Percentiles rank a stretch among this genome's conserved stretches.
phyloP scores from a whole-genome alignment of 768 basidiomycete genomes.

The Tremella fuciformis region DNA sequence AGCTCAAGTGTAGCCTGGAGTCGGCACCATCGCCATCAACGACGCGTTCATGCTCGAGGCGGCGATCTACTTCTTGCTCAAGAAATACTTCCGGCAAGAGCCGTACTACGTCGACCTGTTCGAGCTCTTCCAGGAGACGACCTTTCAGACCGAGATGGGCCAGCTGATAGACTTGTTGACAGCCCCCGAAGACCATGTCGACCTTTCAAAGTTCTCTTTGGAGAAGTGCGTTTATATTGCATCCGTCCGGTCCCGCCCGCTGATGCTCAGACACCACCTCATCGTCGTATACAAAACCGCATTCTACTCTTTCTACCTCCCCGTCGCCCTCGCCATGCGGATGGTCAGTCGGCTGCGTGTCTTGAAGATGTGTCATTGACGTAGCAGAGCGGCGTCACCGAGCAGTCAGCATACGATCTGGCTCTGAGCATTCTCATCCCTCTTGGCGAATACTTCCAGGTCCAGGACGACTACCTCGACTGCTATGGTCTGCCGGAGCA shows the following conservation, averaged over 20 bases:
- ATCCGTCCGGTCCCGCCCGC: not conserved
- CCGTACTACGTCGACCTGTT: constrained; percentile 82
- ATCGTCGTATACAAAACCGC: constrained; percentile 98
- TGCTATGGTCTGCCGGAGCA: constrained; percentile 83
- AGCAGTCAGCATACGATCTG: constrained; percentile 64
- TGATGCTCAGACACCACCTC: constrained; percentile 65
- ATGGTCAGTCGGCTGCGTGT: constrained; percentile 52
- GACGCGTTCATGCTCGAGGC: constrained; percentile 94
- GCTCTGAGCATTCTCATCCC: constrained; percentile 80
- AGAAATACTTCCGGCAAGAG: constrained; percentile 75
- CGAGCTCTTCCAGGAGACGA: constrained; percentile 83
- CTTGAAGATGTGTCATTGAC: not conserved
- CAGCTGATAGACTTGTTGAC: constrained; percentile 95
- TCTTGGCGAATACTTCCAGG: constrained; percentile 96
- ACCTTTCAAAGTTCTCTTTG: constrained; percentile 81
- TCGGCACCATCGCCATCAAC: constrained; percentile 88
- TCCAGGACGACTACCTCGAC: constrained; percentile 97
- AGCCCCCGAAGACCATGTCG: constrained; percentile 83
- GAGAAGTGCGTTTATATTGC: constrained; percentile 61
- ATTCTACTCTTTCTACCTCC: constrained; percentile 97
- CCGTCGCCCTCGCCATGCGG: constrained; percentile 90
- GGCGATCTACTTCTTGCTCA: constrained; percentile 86
- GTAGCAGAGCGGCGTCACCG: constrained; percentile 52
- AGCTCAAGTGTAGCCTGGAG: constrained; percentile 51
- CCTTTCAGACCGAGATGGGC: constrained; percentile 92